Percentiles rank a stretch among this genome's conserved stretches.
Evolutionary conservation across 2,329 filamentous ascomycete species (phyloP).

Genomic region (Lecanicillium sp.): DNA sequence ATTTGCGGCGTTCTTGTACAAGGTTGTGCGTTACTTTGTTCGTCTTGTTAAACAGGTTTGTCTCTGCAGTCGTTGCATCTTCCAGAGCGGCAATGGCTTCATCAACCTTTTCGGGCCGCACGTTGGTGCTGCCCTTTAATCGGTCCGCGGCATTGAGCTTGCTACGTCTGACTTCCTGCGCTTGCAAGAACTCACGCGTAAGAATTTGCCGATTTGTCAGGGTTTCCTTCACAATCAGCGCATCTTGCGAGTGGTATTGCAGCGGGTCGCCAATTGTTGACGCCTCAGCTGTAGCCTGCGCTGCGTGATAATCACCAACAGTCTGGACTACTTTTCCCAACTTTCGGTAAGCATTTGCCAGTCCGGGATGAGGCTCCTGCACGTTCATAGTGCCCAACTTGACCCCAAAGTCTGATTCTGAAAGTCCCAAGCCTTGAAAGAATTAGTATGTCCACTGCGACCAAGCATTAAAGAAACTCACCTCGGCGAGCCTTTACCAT

Average conservation of each 20-base stretch:
- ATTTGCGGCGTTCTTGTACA: conserved; percentile 77
- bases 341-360: conserved; percentile 87
- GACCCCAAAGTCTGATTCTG: conserved; percentile 88
- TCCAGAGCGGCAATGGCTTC: conserved; percentile 89
- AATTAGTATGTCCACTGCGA: conserved; percentile 12
- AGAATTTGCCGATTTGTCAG: conserved; percentile 96
- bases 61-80: conserved; percentile 75
- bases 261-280: conserved; percentile 90
- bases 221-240: conserved; percentile 96
- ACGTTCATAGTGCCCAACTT: conserved; percentile 81
- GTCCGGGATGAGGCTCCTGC: conserved; percentile 82
- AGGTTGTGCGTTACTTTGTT: conserved; percentile 84
- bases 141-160: conserved; percentile 82
- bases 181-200: conserved; percentile 84
- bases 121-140: conserved; percentile 76
- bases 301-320: conserved; percentile 89
- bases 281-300: conserved; percentile 92
- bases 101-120: conserved; percentile 91
- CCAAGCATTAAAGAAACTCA: conserved; percentile 29
- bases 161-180: conserved; percentile 74
- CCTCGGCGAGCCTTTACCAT: conserved; percentile 88
- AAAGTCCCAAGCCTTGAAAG: conserved; percentile 63
- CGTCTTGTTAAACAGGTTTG: conserved; percentile 76
- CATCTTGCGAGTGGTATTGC: conserved; percentile 89
- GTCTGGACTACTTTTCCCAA: conserved; percentile 89